Percentiles rank a stretch among this genome's conserved stretches.
These are phyloP conservation scores for Gracilaria domingensis DNA, from an alignment of 23 red algal genomes.

Conservation along the genomic window DNA sequence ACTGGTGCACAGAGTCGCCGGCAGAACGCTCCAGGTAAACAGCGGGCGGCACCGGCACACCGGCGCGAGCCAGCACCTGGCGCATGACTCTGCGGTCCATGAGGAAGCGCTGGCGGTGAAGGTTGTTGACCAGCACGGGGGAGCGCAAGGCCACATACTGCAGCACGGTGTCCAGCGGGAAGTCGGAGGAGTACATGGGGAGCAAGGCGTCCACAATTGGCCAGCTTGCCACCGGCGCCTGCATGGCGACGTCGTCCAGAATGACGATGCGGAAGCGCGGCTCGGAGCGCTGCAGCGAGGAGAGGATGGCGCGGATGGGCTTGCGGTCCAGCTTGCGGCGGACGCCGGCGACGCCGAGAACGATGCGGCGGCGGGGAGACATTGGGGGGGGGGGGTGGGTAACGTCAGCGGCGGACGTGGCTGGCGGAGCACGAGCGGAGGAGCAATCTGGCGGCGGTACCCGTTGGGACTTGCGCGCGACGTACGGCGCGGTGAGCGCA, in stretches of 20 bases:
- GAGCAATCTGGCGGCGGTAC: too few species aligned
- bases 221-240: constrained; percentile 70
- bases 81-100: constrained; percentile 71
- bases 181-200: constrained; percentile 79
- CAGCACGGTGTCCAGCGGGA: constrained; percentile 80
- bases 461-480: too few species aligned
- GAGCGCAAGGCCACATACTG: constrained; percentile 83
- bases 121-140: constrained; percentile 74
- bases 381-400: neutral
- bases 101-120: constrained; percentile 69
- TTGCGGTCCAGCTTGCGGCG: constrained; percentile 45
- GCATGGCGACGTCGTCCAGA: constrained; percentile 32
- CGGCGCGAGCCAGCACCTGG: constrained; percentile 44
- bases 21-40: constrained; percentile 43
- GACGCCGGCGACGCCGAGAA: constrained; percentile 52
- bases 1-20: constrained; percentile 37
- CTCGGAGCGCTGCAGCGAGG: constrained; percentile 22
- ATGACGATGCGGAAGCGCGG: constrained; percentile 9
- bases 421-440: too few species aligned
- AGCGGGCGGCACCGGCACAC: constrained; percentile 65
- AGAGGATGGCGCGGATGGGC: constrained; percentile 60
- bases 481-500: too few species aligned
- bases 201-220: constrained; percentile 79
- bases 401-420: too few species aligned
- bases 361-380: constrained; percentile 17